Evolutionary conservation across 805 yeast species (phyloP), one percentile per base, ranked within the genome.

Genomic region (Wickerhamiella vanderwaltii): DNA sequence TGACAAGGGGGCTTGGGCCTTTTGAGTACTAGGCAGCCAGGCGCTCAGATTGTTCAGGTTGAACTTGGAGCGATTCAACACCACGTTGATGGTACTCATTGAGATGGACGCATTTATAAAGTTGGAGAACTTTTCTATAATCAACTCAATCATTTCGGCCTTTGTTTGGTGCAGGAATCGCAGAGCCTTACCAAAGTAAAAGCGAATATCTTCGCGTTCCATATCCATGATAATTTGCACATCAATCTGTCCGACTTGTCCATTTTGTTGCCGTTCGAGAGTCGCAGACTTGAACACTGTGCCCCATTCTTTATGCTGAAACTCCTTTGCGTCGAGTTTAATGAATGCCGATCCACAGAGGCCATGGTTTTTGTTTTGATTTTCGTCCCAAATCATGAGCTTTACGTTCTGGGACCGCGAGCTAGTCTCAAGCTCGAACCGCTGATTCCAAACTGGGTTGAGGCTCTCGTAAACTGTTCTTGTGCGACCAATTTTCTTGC

Each of bases 381-480:
- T 61, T 31, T 74, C 79, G 51, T 78, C 79, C 93, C 94, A 83
- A 0, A 82, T 71, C 1, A 79, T 76, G 1, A 75, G 71, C 1
- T 75, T 68, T 1, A 80, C 48, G 20, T 73, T 65, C 28, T 68
- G 61, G 1, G 70, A 55, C 1, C 68, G 58, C 17, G 65, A 59
- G 0, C 69, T 66, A 0, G 60, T 58, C 20, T 49, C 51, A 3
- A 66, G 52, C 56, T 85, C 94, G 56, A 85, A 83, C 43, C 80
- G 82, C 62, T 87, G 95, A 52, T 83, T 82, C 93, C 93, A 88
- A 12, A 70, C 72, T 0, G 96, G 95, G 51, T 76, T 75, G 25
- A 71, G 61, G 4, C 77, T 72, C 41, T 72, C 72, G 23, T 67
- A 64, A 3, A 81, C 64, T 0, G 77, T 70, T 50, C 82, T 66